Conservation (phyloP, 1,139 yeast species). For the Lodderomyces jiufengensis region DNA sequence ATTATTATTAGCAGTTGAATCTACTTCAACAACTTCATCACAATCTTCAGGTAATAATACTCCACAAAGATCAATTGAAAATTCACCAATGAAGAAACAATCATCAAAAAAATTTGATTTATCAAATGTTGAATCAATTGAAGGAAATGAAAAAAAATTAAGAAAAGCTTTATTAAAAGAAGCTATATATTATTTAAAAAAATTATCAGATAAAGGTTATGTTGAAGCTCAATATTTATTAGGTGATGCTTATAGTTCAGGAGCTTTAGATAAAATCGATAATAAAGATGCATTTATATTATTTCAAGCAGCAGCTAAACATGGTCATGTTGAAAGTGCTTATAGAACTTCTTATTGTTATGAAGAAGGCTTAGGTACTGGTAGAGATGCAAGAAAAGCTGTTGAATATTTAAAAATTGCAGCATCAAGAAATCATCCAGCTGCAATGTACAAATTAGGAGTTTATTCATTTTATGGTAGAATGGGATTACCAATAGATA, state of each 20-base stretch:
- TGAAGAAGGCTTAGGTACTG: constrained; percentile 91
- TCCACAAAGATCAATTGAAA: constrained; percentile 18
- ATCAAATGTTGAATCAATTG: constrained; percentile 15
- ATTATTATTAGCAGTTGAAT: constrained; percentile 46
- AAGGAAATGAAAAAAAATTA: constrained; percentile 29
- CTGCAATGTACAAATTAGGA: constrained; percentile 92
- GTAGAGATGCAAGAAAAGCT: constrained; percentile 84
- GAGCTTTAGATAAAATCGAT: constrained; percentile 83
- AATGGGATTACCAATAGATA: constrained; percentile 73
- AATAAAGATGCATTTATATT: constrained; percentile 69
- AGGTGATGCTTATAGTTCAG: constrained; percentile 85
- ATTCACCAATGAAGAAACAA: constrained; percentile 24
- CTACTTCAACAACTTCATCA: constrained; percentile 10
- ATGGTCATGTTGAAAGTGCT: constrained; percentile 87
- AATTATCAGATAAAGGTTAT: constrained; percentile 76
- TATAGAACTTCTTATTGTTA: constrained; percentile 88
- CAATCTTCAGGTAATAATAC: constrained; percentile 15
- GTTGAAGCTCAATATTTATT: constrained; percentile 87
- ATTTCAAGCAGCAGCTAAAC: constrained; percentile 89
- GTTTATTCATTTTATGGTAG: constrained; percentile 78
- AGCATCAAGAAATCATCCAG: constrained; percentile 87
- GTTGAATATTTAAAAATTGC: constrained; percentile 82
- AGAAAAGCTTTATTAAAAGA: constrained; percentile 64
- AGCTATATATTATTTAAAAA: constrained; percentile 66
- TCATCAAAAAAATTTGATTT: constrained; percentile 22